Evolutionary conservation across 2,329 filamentous ascomycete genomes (phyloP), one percentile per base, ranked within the genome.

Genomic region (Cercospora citrullina): DNA sequence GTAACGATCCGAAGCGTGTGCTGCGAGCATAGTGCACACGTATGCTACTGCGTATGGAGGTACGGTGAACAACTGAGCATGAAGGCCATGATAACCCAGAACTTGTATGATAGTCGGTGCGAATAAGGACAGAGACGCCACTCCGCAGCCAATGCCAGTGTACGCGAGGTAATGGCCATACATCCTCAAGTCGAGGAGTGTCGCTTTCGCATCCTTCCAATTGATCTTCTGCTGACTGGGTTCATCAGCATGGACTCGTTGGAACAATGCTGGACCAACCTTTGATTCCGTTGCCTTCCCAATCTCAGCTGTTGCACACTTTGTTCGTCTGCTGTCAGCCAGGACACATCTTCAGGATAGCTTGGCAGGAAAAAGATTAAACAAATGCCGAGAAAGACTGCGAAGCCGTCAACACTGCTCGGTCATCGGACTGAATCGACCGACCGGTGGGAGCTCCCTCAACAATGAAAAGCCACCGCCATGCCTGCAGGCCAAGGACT

Each of bases 11-110:
- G 36, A 39, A n/a, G 36, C 36, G 16, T 39, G n/a, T 39, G 36
- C 36, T 23, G 57, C 62, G n/a, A 64, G 31, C 26, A 64, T 36
- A 16, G 62, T 90, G 0, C 87, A 82, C 1, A 86, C 51, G 69
- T 88, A 74, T 23, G 68, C 71, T 6, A 71, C 68, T 7, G 75
- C 73, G 68, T 76, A 79, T 0, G 76, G 76, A 1, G 77, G 77
- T 2, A 78, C 75, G 3, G 75, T 78, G 60, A 79, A 71, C 16
- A 78, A 71, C 60, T 78, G 76, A 10, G 76, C 77, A 33, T 83
- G 79, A 58, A 89, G 85, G 14, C 83, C 80, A 66, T 79, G 81
- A 76, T 89, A 91, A 14, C 86, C 84, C 3, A 91, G 83, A 3
- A 89, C 90, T 64, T 84, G 80, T 31, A 91, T 89, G 59, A 92